These are phyloP conservation scores for Colletotrichum sp. DNA, from an alignment of 2,329 filamentous ascomycete species.

Conservation along the genomic window DNA sequence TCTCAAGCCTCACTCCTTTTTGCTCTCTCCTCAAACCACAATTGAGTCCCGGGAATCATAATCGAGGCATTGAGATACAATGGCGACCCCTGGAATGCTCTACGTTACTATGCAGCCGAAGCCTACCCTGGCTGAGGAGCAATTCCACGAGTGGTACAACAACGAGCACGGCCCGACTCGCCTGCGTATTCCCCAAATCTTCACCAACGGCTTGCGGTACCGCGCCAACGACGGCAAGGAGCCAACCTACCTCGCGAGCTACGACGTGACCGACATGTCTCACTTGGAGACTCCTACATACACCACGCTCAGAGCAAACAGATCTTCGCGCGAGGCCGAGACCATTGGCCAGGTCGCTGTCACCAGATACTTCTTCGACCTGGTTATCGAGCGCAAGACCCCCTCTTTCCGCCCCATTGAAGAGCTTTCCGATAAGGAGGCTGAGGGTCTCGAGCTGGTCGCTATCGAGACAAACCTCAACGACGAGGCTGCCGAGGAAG, in stretches of 20 bases:
- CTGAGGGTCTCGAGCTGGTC: constrained; percentile 65
- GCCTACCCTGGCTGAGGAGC: constrained; percentile 64
- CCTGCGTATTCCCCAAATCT: constrained; percentile 76
- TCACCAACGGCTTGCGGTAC: constrained; percentile 80
- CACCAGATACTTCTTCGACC: constrained; percentile 73
- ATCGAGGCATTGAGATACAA: constrained; percentile 12
- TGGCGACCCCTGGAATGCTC: constrained; percentile 69
- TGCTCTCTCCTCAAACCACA: background rate
- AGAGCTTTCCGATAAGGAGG: constrained; percentile 61
- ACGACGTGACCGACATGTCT: constrained; percentile 80
- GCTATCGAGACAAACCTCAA: constrained; percentile 64
- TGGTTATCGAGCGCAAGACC: constrained; percentile 61
- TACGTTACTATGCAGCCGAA: constrained; percentile 88
- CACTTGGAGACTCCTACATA: constrained; percentile 75
- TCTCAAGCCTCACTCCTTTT: background rate
- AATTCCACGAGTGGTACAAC: constrained; percentile 94
- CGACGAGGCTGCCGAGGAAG: constrained; percentile 53
- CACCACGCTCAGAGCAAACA: constrained; percentile 64
- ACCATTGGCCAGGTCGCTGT: constrained; percentile 67
- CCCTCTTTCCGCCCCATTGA: constrained; percentile 66
- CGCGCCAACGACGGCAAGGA: constrained; percentile 65
- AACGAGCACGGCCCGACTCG: constrained; percentile 88
- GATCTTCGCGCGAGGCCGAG: constrained; percentile 57
- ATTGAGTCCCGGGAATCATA: background rate
- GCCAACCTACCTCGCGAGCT: constrained; percentile 79